A percentile compares a stretch with the other conserved stretches of the same genome.
These are phyloP conservation scores for Candida sp. DNA, from an alignment of 1,139 yeast species.

Conservation along the genomic window DNA sequence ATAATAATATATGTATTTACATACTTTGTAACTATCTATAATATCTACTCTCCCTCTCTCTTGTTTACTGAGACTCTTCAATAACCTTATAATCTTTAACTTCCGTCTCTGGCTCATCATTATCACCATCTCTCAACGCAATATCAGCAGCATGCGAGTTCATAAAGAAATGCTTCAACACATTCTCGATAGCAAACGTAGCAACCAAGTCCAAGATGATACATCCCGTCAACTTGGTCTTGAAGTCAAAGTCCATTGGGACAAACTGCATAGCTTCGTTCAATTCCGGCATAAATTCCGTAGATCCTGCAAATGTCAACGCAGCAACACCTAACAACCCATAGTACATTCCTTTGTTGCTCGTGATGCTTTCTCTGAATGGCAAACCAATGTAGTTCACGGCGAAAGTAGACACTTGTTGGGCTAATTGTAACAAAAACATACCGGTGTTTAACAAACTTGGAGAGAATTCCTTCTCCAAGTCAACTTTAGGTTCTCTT, in stretches of 20 bases:
- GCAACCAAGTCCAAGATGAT: slow-evolving; percentile 78
- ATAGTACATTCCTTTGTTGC: slow-evolving; percentile 96
- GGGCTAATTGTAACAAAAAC: slow-evolving; percentile 92
- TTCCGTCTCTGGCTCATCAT: slow-evolving; percentile 6
- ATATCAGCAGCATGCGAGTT: slow-evolving; percentile 94
- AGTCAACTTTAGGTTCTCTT: slow-evolving; percentile 84
- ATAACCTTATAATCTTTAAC: neutral
- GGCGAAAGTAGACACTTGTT: slow-evolving; percentile 97
- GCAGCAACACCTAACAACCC: slow-evolving; percentile 93
- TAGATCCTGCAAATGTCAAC: slow-evolving; percentile 88
- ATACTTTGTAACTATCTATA: slow-evolving; percentile 4
- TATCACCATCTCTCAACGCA: slow-evolving; percentile 53
- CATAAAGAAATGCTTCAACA: slow-evolving; percentile 84
- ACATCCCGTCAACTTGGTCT: slow-evolving; percentile 72
- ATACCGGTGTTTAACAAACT: slow-evolving; percentile 96
- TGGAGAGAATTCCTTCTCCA: slow-evolving; percentile 88
- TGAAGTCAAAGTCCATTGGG: slow-evolving; percentile 79
- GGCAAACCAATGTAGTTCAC: slow-evolving; percentile 98
- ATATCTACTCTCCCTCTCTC: neutral
- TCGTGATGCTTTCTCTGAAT: slow-evolving; percentile 88
- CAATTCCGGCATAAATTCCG: slow-evolving; percentile 94
- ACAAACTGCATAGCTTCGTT: slow-evolving; percentile 93
- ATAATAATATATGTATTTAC: neutral
- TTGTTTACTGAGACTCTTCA: neutral
- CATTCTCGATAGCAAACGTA: slow-evolving; percentile 80